Evolutionary conservation across 1,284 basidiomycete genomes (phyloP).

Genomic region (Clitocybe nebularis): DNA sequence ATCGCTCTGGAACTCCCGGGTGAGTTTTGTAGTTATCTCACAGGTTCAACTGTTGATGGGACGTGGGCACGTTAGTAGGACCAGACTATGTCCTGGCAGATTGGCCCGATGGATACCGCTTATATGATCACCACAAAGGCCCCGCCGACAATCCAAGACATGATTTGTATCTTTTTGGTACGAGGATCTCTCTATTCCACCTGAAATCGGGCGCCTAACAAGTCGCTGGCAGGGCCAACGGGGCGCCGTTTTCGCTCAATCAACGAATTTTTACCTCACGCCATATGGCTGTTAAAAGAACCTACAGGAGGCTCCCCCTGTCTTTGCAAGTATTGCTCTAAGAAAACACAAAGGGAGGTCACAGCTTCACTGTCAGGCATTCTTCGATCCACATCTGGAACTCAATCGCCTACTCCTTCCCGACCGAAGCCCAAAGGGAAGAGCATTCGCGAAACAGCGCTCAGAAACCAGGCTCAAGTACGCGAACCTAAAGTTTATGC

Average conservation of each 20-base stretch:
- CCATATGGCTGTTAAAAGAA: conserved; percentile 70
- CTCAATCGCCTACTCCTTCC: conserved; percentile 25
- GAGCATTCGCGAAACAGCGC: conserved; percentile 19
- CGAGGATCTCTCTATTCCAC: conserved; percentile 17
- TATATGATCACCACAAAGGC: conserved; percentile 75
- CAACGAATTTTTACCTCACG: conserved; percentile 79
- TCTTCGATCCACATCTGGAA: conserved; percentile 24
- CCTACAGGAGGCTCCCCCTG: conserved; percentile 47
- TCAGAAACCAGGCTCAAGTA: conserved; percentile 20
- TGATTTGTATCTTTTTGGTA: conserved; percentile 75
- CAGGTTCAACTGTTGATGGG: not conserved
- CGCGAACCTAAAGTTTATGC: conserved; percentile 44
- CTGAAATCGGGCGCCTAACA: conserved; percentile 2
- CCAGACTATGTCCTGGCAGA: conserved; percentile 55
- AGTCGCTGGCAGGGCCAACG: conserved; percentile 21
- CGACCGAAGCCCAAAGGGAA: conserved; percentile 17
- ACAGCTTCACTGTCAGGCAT: conserved; percentile 52
- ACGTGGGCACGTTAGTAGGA: conserved; percentile 35
- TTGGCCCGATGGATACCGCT: conserved; percentile 66
- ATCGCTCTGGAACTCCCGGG: conserved; percentile 45
- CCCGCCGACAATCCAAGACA: conserved; percentile 49
- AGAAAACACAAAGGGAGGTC: conserved; percentile 63
- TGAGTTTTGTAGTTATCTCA: conserved; percentile 24
- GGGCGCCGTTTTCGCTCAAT: conserved; percentile 71
- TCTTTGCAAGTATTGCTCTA: conserved; percentile 76